Evolutionary conservation across 1,284 basidiomycete genomes (phyloP).

Genomic region (Farysia itapuensis): DNA sequence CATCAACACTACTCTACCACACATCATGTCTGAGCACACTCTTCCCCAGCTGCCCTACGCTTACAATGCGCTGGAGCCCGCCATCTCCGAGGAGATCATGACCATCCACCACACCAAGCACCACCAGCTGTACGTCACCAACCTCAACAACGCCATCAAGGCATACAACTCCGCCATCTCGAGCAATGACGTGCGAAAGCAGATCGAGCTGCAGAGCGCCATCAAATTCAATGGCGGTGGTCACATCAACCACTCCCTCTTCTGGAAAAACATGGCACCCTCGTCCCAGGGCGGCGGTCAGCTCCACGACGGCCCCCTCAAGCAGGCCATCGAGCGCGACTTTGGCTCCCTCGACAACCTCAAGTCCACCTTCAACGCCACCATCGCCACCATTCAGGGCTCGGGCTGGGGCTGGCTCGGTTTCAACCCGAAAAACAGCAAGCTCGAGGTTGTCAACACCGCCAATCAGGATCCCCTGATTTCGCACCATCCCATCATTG

Average conservation of each 20-base stretch:
- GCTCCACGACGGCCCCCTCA: constrained; percentile 71
- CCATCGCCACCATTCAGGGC: constrained; percentile 91
- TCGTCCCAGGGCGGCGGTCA: constrained; percentile 63
- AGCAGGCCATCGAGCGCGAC: constrained; percentile 76
- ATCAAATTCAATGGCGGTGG: constrained; percentile 91
- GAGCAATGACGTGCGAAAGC: constrained; percentile 71
- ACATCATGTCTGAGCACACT: constrained; percentile 64
- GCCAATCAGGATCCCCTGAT: constrained; percentile 95
- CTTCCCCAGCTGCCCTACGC: constrained; percentile 86
- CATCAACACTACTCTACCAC: neutral
- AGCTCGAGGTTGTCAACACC: constrained; percentile 79
- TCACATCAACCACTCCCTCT: constrained; percentile 80
- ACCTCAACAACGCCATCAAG: constrained; percentile 74
- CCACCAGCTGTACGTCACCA: constrained; percentile 66
- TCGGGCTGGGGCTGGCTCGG: constrained; percentile 95
- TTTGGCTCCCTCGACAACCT: constrained; percentile 81
- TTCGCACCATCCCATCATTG: constrained; percentile 82
- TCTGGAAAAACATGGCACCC: constrained; percentile 84
- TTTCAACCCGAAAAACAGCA: constrained; percentile 62
- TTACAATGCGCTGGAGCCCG: constrained; percentile 85
- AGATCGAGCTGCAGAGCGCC: constrained; percentile 80
- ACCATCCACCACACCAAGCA: constrained; percentile 90
- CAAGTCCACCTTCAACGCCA: constrained; percentile 78
- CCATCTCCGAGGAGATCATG: constrained; percentile 70
- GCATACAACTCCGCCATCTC: constrained; percentile 70